Evolutionary conservation across 495 filamentous ascomycete genomes (phyloP).

Genomic region (Penicillium egyptiacum): DNA sequence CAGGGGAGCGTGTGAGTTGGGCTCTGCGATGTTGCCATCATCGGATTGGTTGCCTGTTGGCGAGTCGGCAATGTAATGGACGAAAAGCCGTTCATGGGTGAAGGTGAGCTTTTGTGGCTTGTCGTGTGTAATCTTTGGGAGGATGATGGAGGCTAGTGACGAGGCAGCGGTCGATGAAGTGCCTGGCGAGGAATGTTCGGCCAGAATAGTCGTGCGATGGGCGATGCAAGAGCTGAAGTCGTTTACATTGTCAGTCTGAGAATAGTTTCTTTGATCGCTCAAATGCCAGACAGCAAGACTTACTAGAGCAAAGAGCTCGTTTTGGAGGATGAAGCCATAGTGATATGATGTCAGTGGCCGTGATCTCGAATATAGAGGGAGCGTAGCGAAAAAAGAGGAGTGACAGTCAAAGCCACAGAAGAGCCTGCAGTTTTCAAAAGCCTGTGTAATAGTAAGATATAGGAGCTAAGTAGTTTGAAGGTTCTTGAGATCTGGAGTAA

Average conservation of each 20-base stretch:
- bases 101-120: slow-evolving; percentile 87
- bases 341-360: slow-evolving; percentile 14
- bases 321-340: slow-evolving; percentile 80
- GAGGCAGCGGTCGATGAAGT: slow-evolving; percentile 70
- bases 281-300: slow-evolving; percentile 24
- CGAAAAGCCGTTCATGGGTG: slow-evolving; percentile 84
- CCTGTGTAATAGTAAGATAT: background rate
- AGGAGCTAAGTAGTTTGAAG: background rate
- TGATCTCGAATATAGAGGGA: background rate
- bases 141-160: slow-evolving; percentile 88
- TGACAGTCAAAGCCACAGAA: background rate
- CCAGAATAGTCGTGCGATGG: slow-evolving; percentile 84
- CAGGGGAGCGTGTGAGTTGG: slow-evolving; percentile 68
- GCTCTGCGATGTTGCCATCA: slow-evolving; percentile 32
- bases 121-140: slow-evolving; percentile 87
- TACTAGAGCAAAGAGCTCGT: slow-evolving; percentile 80
- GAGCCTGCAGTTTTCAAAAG: background rate
- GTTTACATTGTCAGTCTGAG: background rate
- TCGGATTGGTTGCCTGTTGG: slow-evolving; percentile 57
- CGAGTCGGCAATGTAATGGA: slow-evolving; percentile 92
- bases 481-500: background rate
- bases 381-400: background rate
- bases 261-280: background rate
- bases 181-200: slow-evolving; percentile 78
- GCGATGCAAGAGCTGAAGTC: slow-evolving; percentile 79